Evolutionary conservation across 371 early-diverging fungal species (phyloP).

Genomic region (Mucor piriformis): DNA sequence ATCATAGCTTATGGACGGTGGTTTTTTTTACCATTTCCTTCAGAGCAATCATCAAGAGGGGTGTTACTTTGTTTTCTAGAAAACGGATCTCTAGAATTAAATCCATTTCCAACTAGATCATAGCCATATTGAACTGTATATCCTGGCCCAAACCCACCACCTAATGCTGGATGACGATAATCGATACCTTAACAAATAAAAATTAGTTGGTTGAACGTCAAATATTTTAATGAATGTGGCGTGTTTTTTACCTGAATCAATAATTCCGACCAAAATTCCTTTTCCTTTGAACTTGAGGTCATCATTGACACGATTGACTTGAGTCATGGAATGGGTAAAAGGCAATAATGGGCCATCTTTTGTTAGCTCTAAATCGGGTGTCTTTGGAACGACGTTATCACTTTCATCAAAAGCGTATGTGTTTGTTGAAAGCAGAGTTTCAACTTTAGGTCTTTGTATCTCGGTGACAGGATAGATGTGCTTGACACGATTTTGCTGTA

Average conservation of each 20-base stretch:
- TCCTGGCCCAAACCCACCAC: constrained; percentile 66
- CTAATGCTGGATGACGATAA: constrained; percentile 73
- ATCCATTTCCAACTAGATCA: constrained; percentile 58
- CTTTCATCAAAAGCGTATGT: not conserved
- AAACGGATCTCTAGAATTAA: constrained; percentile 19
- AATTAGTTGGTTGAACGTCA: no score
- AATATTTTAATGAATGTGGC: no score
- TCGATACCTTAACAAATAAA: constrained; percentile 49
- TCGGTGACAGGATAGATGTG: constrained; percentile 40
- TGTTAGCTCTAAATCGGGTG: constrained; percentile 1
- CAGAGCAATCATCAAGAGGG: constrained; percentile 24
- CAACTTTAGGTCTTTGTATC: constrained; percentile 32
- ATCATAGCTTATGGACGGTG: no score
- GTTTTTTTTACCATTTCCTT: constrained; percentile 34
- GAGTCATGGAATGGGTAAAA: constrained; percentile 59
- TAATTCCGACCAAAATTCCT: constrained; percentile 67
- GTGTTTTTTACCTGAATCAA: constrained; percentile 72
- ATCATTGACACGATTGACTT: constrained; percentile 55
- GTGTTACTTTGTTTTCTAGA: constrained; percentile 9
- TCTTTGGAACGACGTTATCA: not conserved
- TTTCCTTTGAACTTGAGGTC: constrained; percentile 59
- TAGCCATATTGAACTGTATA: constrained; percentile 59
- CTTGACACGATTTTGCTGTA: constrained; percentile 29
- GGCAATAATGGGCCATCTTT: constrained; percentile 1
- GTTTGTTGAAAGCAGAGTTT: not conserved